Evolutionary conservation across 306 rosid species (phyloP).

Genomic region (Pterocarpus macrocarpus): DNA sequence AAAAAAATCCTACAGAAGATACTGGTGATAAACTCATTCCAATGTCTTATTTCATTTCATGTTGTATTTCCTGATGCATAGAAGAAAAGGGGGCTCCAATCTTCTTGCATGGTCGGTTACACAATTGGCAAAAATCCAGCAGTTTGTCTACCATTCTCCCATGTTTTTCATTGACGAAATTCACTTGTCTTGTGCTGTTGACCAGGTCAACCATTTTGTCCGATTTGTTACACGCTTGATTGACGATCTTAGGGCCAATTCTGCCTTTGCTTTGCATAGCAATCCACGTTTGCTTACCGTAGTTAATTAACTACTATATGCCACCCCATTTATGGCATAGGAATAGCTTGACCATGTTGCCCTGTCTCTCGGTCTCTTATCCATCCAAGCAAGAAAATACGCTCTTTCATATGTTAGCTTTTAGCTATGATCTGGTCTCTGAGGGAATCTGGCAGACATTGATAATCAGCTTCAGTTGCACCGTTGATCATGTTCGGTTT

Average conservation of each 20-base stretch:
- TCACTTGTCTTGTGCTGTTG: constrained; percentile 1
- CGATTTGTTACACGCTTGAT: constrained; percentile 2
- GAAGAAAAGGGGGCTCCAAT: not conserved
- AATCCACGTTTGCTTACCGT: constrained; percentile 25
- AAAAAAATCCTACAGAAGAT: not conserved
- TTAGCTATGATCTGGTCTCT: not conserved
- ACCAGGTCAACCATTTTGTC: constrained; percentile 9
- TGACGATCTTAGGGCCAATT: not conserved
- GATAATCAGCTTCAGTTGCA: not conserved
- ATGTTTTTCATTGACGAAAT: constrained; percentile 6
- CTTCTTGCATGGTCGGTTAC: constrained; percentile 19
- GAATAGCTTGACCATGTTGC: constrained; percentile 22
- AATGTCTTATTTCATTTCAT: constrained; percentile 24
- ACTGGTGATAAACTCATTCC: not conserved
- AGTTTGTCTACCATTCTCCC: constrained; percentile 14
- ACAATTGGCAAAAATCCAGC: constrained; percentile 25
- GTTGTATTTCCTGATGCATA: constrained; percentile 22
- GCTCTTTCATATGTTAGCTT: not conserved
- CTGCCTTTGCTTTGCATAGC: constrained; percentile 9
- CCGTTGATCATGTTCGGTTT: not conserved
- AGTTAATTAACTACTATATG: constrained; percentile 19
- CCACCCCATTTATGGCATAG: constrained; percentile 30
- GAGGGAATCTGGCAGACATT: constrained; percentile 19
- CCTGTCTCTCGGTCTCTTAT: constrained; percentile 39
- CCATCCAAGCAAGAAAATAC: constrained; percentile 11